These are phyloP conservation scores for Panicum virgatum DNA, from an alignment of 202 grass and related monocot genomes.

Conservation along the genomic window DNA sequence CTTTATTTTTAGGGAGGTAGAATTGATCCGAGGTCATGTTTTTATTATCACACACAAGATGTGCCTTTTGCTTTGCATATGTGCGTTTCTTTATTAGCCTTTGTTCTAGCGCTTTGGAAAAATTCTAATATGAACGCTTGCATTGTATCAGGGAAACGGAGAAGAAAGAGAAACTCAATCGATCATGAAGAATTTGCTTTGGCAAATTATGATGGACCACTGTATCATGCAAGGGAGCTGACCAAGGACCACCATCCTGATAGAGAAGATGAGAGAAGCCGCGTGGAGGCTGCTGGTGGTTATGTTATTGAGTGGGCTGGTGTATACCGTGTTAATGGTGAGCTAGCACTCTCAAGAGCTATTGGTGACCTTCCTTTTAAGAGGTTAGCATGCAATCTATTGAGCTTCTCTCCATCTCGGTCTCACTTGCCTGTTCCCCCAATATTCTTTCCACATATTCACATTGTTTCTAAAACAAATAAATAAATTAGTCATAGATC, in stretches of 20 bases:
- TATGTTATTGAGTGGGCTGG: conserved; percentile 92
- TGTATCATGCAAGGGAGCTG: conserved; percentile 78
- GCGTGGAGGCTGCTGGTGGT: conserved; percentile 86
- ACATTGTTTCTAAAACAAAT: background rate
- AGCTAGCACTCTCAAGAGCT: conserved; percentile 87
- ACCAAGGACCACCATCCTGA: conserved; percentile 92
- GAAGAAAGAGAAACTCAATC: conserved; percentile 56
- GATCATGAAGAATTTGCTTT: conserved; percentile 46
- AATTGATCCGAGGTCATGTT: background rate
- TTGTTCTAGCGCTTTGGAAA: conserved; percentile 21
- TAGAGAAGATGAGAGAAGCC: conserved; percentile 93
- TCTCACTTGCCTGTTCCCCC: background rate
- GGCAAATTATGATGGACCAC: conserved; percentile 56
- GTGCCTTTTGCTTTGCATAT: conserved; percentile 1
- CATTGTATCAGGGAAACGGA: conserved; percentile 58
- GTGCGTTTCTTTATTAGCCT: background rate
- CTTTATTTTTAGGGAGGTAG: conserved; percentile 18
- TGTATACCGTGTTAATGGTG: conserved; percentile 77
- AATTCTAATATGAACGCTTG: conserved; percentile 21
- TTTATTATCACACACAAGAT: background rate
- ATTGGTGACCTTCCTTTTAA: conserved; percentile 90
- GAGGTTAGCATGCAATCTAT: conserved; percentile 56
- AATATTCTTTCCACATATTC: background rate
- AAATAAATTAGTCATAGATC: background rate
- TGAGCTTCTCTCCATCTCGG: background rate